Conservation (phyloP, 768 basidiomycete species). For the Suillus hirtellus region DNA sequence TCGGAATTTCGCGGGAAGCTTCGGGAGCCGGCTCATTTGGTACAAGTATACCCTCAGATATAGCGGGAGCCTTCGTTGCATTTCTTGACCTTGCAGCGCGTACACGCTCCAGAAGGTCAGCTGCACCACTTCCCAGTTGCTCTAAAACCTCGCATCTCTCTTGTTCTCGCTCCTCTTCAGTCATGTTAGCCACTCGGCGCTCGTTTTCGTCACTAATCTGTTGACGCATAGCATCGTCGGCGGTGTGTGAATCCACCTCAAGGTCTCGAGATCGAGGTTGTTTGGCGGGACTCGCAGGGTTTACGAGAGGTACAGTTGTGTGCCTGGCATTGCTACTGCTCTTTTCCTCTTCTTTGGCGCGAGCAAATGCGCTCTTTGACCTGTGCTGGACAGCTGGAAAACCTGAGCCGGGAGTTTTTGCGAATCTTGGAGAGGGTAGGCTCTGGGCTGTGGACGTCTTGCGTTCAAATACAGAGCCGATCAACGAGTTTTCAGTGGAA, state of each 20-base stretch:
- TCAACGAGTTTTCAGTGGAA: conserved; percentile 28
- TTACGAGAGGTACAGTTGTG: conserved; percentile 23
- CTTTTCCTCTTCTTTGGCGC: conserved; percentile 41
- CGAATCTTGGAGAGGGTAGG: conserved; percentile 25
- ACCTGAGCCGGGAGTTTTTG: conserved; percentile 38
- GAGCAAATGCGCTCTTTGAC: conserved; percentile 60
- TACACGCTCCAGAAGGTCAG: conserved; percentile 59
- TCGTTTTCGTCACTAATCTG: conserved; percentile 71
- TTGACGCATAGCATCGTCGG: conserved; percentile 47
- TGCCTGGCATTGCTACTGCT: conserved; percentile 18
- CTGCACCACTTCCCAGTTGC: conserved; percentile 67
- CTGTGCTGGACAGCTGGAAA: conserved; percentile 69
- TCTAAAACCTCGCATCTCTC: conserved; percentile 69
- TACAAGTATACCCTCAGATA: not conserved
- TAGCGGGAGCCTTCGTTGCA: not conserved
- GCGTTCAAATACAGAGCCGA: conserved; percentile 52
- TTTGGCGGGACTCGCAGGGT: conserved; percentile 24
- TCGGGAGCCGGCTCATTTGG: conserved; percentile 10
- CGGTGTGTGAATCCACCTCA: conserved; percentile 13
- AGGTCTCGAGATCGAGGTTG: not conserved
- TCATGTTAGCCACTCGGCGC: conserved; percentile 63
- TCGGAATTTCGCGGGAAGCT: conserved; percentile 9
- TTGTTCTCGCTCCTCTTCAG: conserved; percentile 63
- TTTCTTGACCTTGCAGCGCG: conserved; percentile 38
- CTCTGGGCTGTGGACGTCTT: conserved; percentile 27